Evolutionary conservation across 352 stramenopile species (phyloP).

Genomic region (Phytophthora quininea): DNA sequence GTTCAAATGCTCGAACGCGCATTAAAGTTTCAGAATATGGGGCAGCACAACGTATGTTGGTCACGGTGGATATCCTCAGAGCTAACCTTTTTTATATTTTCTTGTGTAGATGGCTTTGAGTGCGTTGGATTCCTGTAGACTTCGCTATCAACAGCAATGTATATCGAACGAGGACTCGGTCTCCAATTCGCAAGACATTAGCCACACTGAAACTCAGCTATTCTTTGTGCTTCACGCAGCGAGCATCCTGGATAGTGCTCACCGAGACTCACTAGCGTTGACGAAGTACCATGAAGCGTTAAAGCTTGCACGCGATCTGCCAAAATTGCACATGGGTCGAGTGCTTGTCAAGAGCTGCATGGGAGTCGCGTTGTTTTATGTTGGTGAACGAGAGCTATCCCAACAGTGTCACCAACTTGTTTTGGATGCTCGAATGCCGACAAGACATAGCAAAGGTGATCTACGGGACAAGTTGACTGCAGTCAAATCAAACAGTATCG

Average conservation of each 20-base stretch:
- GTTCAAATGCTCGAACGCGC: constrained; percentile 58
- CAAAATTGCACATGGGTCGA: constrained; percentile 37
- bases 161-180: neutral
- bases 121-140: constrained; percentile 49
- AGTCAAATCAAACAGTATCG: constrained; percentile 5
- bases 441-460: constrained; percentile 22
- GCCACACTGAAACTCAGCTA: constrained; percentile 44
- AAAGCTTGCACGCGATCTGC: constrained; percentile 41
- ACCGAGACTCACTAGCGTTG: constrained; percentile 53
- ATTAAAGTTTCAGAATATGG: constrained; percentile 71
- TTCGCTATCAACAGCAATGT: constrained; percentile 36
- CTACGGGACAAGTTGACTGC: constrained; percentile 10
- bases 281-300: constrained; percentile 60
- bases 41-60: constrained; percentile 60
- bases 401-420: constrained; percentile 64
- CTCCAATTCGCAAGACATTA: constrained; percentile 1
- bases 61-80: neutral
- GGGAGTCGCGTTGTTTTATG: constrained; percentile 65
- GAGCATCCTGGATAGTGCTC: constrained; percentile 63
- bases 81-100: neutral
- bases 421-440: constrained; percentile 41
- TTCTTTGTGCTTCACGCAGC: constrained; percentile 61
- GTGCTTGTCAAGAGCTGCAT: constrained; percentile 56
- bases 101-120: constrained; percentile 60
- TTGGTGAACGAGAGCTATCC: constrained; percentile 49